Conservation (phyloP, 768 basidiomycete genomes). For the Rhodotorula graminis region DNA sequence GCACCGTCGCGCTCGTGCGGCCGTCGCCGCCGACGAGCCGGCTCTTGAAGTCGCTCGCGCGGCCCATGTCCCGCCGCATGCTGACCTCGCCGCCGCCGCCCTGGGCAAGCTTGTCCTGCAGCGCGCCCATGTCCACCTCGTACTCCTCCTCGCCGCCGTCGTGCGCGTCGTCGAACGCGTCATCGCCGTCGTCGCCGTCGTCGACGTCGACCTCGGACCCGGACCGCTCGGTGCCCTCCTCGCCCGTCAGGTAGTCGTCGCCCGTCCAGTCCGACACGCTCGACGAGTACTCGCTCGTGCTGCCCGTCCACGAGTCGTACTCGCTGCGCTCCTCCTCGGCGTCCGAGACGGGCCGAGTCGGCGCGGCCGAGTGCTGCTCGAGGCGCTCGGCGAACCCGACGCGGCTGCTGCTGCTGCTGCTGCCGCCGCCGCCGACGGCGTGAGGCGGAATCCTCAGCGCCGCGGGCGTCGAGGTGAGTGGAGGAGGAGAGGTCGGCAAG, state of each 20-base stretch:
- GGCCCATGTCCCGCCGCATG: conserved; percentile 33
- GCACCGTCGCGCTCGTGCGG: conserved; percentile 56
- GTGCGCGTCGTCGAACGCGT: conserved; percentile 7
- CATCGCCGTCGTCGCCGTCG: not conserved
- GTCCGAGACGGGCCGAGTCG: not conserved
- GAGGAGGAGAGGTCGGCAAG: too few species aligned
- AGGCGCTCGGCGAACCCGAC: not conserved
- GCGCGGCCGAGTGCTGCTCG: not conserved
- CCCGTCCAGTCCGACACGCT: conserved; percentile 1
- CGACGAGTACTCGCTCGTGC: conserved; percentile 16
- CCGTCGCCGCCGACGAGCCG: conserved; percentile 40
- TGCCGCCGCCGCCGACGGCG: too few species aligned
- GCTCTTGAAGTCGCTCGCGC: conserved; percentile 41
- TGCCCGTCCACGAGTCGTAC: conserved; percentile 27
- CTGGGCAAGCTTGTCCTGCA: conserved; percentile 20
- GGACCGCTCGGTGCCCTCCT: not conserved
- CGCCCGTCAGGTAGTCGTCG: conserved; percentile 24
- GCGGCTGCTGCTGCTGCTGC: not conserved
- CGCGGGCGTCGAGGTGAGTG: not conserved
- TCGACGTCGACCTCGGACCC: not conserved
- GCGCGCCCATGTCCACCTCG: conserved; percentile 40
- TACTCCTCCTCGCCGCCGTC: conserved; percentile 36
- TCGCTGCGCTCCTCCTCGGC: conserved; percentile 9
- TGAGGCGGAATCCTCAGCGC: not conserved
- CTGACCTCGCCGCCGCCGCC: conserved; percentile 31